Base-by-base conservation (phyloP, 139 green algal species). In the Chlorella sp. region DNA sequence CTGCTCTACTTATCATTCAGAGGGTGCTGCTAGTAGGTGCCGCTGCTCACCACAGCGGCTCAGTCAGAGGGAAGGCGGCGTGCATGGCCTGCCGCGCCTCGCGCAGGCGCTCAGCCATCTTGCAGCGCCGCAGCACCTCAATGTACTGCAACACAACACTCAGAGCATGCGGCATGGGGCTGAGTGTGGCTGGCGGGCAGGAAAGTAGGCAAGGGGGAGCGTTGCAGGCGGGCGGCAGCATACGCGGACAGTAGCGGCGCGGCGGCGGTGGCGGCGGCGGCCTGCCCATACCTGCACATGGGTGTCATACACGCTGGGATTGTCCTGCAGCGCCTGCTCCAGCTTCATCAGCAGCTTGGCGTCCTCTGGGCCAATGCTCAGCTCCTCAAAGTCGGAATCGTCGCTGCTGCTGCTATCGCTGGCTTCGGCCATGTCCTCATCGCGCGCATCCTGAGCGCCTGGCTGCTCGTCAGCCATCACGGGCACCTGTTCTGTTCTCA, bases 41-140 rank as follows among this genome's bases (percentile, higher is more conserved):
- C 24, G 64, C 64, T 71, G 64, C 83, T 69, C 83, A 87, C 83
- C 96, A 98, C 22, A 98, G 92, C 40, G 88, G 28, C 85, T 97
- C 96, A 61, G 89, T 94, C n/a, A 98, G 86, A 0, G 96, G 96
- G 81, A 97, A 98, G 22, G 77, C 86, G 1, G 91, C 81, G 12
- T 95, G 92, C 91, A 98, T 95, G 32, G 89, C 86, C 81, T 95
- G 85, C 39, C 97, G 88, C 0, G 95, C 96, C 26, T 90, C 91
- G 3, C 88, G 84, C 34, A 97, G 86, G 39, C 93, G 91, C 22
- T 90, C 86, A 28, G 73, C 86, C 64, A 98, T 93, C 42, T 94
- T 94, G 85, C 89, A 94, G 32, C 90, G 91, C 22, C 93, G 91
- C 64, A 98, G 86, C 48, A 97, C 69, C 34, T 85, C 89, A 15